Evolutionary conservation across 106 monocot genomes (phyloP), one percentile per base, ranked within the genome.

Genomic region (Gastrodia elata): DNA sequence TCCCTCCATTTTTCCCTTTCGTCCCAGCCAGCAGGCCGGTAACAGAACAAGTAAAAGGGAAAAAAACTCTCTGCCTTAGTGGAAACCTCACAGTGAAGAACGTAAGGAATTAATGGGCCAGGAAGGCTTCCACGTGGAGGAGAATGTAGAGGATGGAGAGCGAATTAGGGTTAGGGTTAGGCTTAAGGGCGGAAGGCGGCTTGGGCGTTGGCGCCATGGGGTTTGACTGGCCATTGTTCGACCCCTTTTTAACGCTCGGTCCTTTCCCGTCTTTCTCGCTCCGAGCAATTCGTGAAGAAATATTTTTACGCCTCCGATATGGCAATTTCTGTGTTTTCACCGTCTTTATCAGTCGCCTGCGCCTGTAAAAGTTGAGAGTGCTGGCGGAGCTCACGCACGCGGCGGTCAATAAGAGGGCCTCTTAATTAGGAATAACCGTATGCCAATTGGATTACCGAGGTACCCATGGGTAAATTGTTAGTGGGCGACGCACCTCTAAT

Each of bases 131-230:
- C 42, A 42, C 10, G 24, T 20, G 41, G 39, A 25, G 70, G 36
- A 37, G 10, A 42, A 25, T 7, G 27, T 7, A 41, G 42, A 5
- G 42, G 43, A 32, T 41, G 10, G 75, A 36, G 20, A 15, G 40
- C 39, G 79, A 33, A 72, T 48, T 65, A 65, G 71, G 38, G 73
- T 65, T 84, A 73, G 80, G 76, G 68, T 80, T 76, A 68, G 72
- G 80, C 15, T 67, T 73, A 65, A 70, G 70, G 70, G 40, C 64
- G 39, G 73, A 67, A 24, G 33, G 26, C 44, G 74, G 36, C 67
- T 35, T 67, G 67, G 5, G 37, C 20, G 18, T 22, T 67, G 67
- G 67, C 67, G 67, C 36, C 67, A 67, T 67, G 67, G 38, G 39
- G 5, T 56, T 35, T 26, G 75, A 75, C 68, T 27, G 58, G 46